These are phyloP conservation scores for Flaveria floridana DNA, from an alignment of 140 eudicot species.

Conservation along the genomic window DNA sequence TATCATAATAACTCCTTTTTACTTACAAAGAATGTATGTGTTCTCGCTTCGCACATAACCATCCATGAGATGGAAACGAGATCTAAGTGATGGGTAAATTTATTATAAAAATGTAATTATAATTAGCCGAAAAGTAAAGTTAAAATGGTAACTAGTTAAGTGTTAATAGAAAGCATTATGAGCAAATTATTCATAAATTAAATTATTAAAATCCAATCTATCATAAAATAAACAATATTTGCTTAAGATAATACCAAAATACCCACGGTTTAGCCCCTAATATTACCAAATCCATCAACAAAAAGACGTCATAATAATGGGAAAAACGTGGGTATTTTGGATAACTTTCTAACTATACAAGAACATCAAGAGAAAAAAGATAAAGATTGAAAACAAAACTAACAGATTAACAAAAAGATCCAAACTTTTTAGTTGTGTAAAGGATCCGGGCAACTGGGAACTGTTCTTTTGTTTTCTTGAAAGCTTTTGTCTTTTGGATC, in stretches of 20 bases:
- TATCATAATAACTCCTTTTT: too few species aligned
- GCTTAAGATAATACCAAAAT: constrained; percentile 57
- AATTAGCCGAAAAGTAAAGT: too few species aligned
- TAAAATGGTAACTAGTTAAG: too few species aligned
- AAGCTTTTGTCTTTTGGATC: constrained; percentile 22
- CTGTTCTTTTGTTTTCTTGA: constrained; percentile 59
- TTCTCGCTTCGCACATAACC: too few species aligned
- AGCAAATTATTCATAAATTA: background rate
- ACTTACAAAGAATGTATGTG: too few species aligned
- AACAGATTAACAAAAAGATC: constrained; percentile 17
- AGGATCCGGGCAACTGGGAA: constrained; percentile 99
- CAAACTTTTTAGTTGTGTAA: constrained; percentile 62
- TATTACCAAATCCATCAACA: constrained; percentile 25
- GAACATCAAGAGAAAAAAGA: background rate
- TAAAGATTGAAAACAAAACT: constrained; percentile 14
- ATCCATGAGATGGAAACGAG: too few species aligned
- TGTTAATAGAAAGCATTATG: too few species aligned
- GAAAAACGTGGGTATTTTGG: constrained; percentile 97
- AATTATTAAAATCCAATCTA: too few species aligned
- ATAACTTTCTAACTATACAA: constrained; percentile 25
- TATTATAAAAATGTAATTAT: too few species aligned
- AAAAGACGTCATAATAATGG: constrained; percentile 26
- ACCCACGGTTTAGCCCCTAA: constrained; percentile 85
- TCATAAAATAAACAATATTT: constrained; percentile 30
- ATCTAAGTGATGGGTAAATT: too few species aligned